Base-by-base conservation (phyloP, 2,329 filamentous ascomycete species). In the Fusarium sp. region DNA sequence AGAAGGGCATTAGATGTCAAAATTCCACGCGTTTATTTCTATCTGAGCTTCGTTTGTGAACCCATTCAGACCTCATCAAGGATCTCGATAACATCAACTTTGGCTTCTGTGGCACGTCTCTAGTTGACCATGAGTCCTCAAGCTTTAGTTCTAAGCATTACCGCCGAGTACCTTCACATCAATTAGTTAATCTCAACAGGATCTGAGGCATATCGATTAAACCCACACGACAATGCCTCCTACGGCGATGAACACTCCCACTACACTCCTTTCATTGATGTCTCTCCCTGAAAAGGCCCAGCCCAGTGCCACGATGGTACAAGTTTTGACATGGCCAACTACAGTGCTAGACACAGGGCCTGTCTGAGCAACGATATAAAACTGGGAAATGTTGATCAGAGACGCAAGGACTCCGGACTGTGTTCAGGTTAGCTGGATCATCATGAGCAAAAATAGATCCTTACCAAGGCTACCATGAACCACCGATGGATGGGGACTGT, bases 281-380 rank as follows among this genome's bases (percentile, higher is more conserved):
- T 83, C 82, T n/a, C 86, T 79, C 8, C 86, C 85, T 10, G 84
- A 87, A 0, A 80, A 82, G 61, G 82, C 79, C 88, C 88, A 90
- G 29, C 88, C 88, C 4, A 90, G 77, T 16, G 84, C 83, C n/a
- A 90, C 87, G 68, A 90, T 90, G 5, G 85, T 85, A 71, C 87
- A 89, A 0, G 88, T 90, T 79, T 90, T 90, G 34, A 89, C 80
- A 72, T 90, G 88, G 0, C 88, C 89, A 14, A 90, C 87, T 1
- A 91, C 87, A 0, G 88, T 90, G 70, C 87, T 89, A 7, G 87
- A 87, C 4, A 90, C 87, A 0, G 88, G 86, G 0, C 88, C 88
- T 0, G 85, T 86, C 75, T 87, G 84, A 3, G 85, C 87, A 44
- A 89, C 84, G 65, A 89, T 88, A 76, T 88, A 89, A 68, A 88